Evolutionary conservation across 495 filamentous ascomycete species (phyloP).

Genomic region (Penicillium bovifimosum): DNA sequence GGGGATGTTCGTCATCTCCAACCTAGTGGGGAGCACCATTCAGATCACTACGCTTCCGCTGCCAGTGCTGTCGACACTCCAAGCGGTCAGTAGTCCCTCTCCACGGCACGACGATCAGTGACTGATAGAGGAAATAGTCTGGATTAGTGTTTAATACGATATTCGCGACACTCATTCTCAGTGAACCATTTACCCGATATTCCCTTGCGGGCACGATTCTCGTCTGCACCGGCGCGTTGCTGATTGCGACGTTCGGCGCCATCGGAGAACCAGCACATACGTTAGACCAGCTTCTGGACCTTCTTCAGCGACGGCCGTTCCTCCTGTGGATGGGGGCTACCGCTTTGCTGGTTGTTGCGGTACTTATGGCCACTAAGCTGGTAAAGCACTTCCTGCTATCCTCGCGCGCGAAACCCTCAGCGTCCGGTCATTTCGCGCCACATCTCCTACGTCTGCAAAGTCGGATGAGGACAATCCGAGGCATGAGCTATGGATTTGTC

Average conservation of each 20-base stretch:
- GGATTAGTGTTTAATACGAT: slow-evolving; percentile 98
- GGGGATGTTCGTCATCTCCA: slow-evolving; percentile 92
- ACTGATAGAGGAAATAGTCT: slow-evolving; percentile 42
- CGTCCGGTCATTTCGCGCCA: slow-evolving; percentile 40
- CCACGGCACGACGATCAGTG: neutral
- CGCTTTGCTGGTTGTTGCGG: slow-evolving; percentile 59
- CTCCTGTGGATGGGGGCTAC: slow-evolving; percentile 88
- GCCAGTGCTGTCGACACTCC: slow-evolving; percentile 89
- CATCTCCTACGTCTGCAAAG: slow-evolving; percentile 25
- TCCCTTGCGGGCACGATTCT: slow-evolving; percentile 84
- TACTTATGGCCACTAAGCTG: slow-evolving; percentile 56
- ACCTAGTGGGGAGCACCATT: slow-evolving; percentile 89
- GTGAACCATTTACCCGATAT: slow-evolving; percentile 89
- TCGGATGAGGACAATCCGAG: slow-evolving; percentile 73
- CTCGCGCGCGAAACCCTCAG: slow-evolving; percentile 27
- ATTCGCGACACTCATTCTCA: slow-evolving; percentile 87
- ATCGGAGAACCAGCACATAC: slow-evolving; percentile 93
- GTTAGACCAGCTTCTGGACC: slow-evolving; percentile 69
- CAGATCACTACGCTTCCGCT: slow-evolving; percentile 96
- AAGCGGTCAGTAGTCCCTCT: slow-evolving; percentile 55
- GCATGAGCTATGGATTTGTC: slow-evolving; percentile 81
- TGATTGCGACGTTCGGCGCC: slow-evolving; percentile 92
- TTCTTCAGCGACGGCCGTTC: slow-evolving; percentile 71
- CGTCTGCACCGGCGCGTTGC: slow-evolving; percentile 75
- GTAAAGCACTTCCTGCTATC: slow-evolving; percentile 47